phyloP scores from a whole-genome alignment of 23 red algal species.

The Gracilaria domingensis region DNA sequence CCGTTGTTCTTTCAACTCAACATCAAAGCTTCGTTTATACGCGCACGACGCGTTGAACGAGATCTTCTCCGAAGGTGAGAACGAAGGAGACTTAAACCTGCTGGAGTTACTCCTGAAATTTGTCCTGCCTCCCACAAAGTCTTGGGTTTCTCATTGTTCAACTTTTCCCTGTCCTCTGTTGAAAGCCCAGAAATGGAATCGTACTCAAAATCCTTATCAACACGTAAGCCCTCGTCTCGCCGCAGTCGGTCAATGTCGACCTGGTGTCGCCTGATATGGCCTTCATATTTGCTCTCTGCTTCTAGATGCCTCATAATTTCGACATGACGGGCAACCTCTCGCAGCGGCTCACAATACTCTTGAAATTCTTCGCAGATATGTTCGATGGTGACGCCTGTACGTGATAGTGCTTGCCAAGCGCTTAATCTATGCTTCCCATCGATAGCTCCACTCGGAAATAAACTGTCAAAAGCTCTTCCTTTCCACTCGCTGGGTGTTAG shows the following conservation, averaged over 20 bases:
- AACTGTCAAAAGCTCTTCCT: constrained; percentile 20
- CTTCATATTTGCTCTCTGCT: constrained; percentile 55
- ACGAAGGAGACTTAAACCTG: constrained; percentile 46
- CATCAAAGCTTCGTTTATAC: background rate
- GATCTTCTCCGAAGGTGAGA: constrained; percentile 29
- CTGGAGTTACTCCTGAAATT: constrained; percentile 58
- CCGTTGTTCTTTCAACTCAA: background rate
- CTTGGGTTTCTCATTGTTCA: constrained; percentile 37
- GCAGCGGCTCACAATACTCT: background rate
- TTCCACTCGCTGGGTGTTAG: constrained; percentile 49
- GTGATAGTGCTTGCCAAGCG: constrained; percentile 32
- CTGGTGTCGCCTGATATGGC: constrained; percentile 23
- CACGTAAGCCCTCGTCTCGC: constrained; percentile 50
- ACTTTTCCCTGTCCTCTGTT: constrained; percentile 57
- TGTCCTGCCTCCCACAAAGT: constrained; percentile 63
- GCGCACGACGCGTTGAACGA: background rate
- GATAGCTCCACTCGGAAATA: constrained; percentile 5
- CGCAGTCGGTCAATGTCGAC: constrained; percentile 31
- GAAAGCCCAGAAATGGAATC: constrained; percentile 39
- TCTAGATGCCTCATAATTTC: constrained; percentile 43
- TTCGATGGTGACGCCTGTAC: background rate
- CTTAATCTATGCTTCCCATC: constrained; percentile 22
- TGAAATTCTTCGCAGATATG: constrained; percentile 18
- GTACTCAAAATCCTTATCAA: constrained; percentile 58
- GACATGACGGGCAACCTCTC: background rate